phyloP scores from a whole-genome alignment of 352 stramenopile species.

The Globisporangium spiculum region DNA sequence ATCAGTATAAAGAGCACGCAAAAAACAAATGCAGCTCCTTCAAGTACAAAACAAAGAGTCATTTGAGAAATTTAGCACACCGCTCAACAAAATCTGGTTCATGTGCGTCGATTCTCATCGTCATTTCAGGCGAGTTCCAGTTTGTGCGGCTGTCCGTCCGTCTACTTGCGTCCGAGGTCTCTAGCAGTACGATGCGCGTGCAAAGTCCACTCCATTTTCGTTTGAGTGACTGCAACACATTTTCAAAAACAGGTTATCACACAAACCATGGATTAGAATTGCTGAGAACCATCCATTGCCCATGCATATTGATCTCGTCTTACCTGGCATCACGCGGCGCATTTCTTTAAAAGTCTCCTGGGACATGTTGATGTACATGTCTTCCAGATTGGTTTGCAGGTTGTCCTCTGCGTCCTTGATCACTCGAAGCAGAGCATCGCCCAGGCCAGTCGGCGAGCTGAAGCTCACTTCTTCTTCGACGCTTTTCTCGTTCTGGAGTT shows the following conservation, averaged over 20 bases:
- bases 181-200: slow-evolving; percentile 79
- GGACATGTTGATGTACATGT: slow-evolving; percentile 96
- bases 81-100: slow-evolving; percentile 6
- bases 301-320: slow-evolving; percentile 1
- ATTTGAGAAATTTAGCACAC: background rate
- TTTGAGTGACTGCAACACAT: slow-evolving; percentile 61
- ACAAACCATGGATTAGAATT: background rate
- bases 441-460: slow-evolving; percentile 38
- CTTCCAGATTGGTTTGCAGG: slow-evolving; percentile 87
- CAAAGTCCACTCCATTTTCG: slow-evolving; percentile 88
- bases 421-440: slow-evolving; percentile 60
- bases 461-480: slow-evolving; percentile 58
- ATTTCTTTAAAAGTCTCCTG: slow-evolving; percentile 94
- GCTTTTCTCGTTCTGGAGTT: slow-evolving; percentile 83
- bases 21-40: background rate
- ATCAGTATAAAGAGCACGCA: background rate
- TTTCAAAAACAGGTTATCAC: slow-evolving; percentile 2
- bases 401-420: slow-evolving; percentile 84
- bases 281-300: background rate
- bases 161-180: slow-evolving; percentile 66
- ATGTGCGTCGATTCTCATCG: slow-evolving; percentile 5
- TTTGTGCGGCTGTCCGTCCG: background rate
- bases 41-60: background rate
- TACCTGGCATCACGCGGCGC: slow-evolving; percentile 91
- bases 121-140: background rate